Evolutionary conservation across 768 basidiomycete species (phyloP).

Genomic region (Phlebiopsis gigantea): DNA sequence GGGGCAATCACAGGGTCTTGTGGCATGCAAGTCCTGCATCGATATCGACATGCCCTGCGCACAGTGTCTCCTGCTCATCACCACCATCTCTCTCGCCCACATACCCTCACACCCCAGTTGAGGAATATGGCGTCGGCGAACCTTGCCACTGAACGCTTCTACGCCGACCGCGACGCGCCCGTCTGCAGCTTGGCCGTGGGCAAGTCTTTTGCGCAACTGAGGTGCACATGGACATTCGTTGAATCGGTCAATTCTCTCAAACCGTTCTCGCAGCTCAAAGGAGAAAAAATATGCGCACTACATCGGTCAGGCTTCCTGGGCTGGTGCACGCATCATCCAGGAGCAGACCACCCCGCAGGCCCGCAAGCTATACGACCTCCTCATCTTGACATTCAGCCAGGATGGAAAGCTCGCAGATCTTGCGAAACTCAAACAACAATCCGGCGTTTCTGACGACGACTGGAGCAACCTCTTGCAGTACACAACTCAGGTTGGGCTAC

Average conservation of each 20-base stretch:
- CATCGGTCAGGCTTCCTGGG: conserved; percentile 71
- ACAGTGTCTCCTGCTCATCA: neutral
- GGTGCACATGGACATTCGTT: conserved; percentile 31
- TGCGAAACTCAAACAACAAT: conserved; percentile 41
- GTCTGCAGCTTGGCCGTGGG: conserved; percentile 66
- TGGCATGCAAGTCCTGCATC: neutral
- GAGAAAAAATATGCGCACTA: conserved; percentile 82
- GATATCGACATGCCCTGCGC: conserved; percentile 2
- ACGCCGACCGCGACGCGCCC: conserved; percentile 74
- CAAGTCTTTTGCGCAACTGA: conserved; percentile 64
- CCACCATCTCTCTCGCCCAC: neutral
- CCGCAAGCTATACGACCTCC: conserved; percentile 59
- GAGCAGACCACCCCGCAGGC: conserved; percentile 80
- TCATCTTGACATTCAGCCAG: conserved; percentile 64
- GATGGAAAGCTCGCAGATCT: conserved; percentile 56
- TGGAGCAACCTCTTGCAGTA: conserved; percentile 74
- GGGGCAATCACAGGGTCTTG: neutral
- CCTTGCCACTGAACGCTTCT: conserved; percentile 50
- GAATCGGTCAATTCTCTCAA: neutral
- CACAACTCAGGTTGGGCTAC: conserved; percentile 52
- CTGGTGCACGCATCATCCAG: conserved; percentile 79
- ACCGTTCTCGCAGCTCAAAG: conserved; percentile 39
- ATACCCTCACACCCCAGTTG: neutral
- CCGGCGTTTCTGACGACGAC: conserved; percentile 51
- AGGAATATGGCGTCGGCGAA: conserved; percentile 28